Base-by-base conservation (phyloP, 2,329 filamentous ascomycete species). In the Neurospora crassa region DNA sequence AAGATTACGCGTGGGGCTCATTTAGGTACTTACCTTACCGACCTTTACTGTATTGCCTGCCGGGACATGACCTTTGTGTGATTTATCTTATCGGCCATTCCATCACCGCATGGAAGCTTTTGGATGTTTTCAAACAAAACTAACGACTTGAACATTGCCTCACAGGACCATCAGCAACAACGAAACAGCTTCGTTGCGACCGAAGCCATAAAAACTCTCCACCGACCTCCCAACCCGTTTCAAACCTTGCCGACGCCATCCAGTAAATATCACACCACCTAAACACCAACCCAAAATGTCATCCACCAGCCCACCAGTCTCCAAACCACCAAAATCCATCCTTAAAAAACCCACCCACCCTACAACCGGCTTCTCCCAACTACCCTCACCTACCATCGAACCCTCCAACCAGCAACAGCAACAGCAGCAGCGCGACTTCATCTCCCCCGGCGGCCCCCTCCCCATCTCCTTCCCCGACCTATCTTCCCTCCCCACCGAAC, bases 311-410 rank as follows among this genome's bases (percentile, higher is more conserved):
- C 34, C 11, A 37, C 6, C 34, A 37, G 34, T 24, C 14, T 63
- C 67, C 11, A 69, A 70, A 47, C 69, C 42, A 68, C 81, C 82
- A 29, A 90, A 88, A 76, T 83, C 88, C 73, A 89, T 89, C 72
- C 83, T 92, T 18, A 92, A 91, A 78, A 89, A 88, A 70, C 82
- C 85, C 37, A 82, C 83, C 41, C 80, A 80, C 40, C 79, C 81
- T 74, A 77, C 81, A 74, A 77, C 81, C 59, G 69, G 20, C 43
- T 83, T 82, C 70, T 82, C 81, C 53, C 84, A 85, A 78, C 81
- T 79, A 68, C 73, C 78, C 1, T 45, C 42, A 45, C 42, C 42
- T 10, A 43, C 42, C 24, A 24, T 1, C 18, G 14, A 42, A 16
- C 10, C 42, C 42, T 43, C 42, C 67, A 10, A 8, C 45, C 53